Evolutionary conservation across 1,284 basidiomycete species (phyloP).

Genomic region (Vanrija sp.): DNA sequence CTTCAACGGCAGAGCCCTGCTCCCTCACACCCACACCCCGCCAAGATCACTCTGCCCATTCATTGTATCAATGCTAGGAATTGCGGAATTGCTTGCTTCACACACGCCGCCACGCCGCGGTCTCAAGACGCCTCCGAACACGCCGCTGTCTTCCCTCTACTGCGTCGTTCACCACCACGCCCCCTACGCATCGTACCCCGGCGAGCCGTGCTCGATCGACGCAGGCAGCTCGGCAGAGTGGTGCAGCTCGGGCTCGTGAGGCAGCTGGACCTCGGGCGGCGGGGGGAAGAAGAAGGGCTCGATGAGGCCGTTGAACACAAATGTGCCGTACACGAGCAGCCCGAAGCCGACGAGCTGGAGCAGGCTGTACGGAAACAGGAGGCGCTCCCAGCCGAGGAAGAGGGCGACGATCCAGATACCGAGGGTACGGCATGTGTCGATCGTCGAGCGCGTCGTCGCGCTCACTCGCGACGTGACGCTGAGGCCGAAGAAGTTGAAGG

Average conservation of each 20-base stretch:
- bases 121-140: too few relatives aligned
- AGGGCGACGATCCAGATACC: conserved; percentile 74
- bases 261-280: conserved; percentile 27
- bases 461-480: conserved; percentile 86
- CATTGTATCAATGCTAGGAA: too few relatives aligned
- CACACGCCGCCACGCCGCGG: too few relatives aligned
- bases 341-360: conserved; percentile 86
- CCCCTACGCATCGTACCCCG: conserved; percentile 30
- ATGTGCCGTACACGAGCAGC: conserved; percentile 66
- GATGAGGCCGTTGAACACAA: conserved; percentile 67
- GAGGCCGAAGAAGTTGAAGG: conserved; percentile 95
- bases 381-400: conserved; percentile 84
- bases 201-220: conserved; percentile 26
- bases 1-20: too few relatives aligned
- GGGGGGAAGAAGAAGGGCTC: conserved; percentile 58
- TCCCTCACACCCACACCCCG: too few relatives aligned
- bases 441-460: conserved; percentile 81
- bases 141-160: too few relatives aligned
- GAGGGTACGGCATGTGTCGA: conserved; percentile 93
- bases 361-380: conserved; percentile 75
- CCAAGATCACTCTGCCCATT: too few relatives aligned
- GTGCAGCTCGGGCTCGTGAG: conserved; percentile 25
- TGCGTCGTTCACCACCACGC: too few relatives aligned
- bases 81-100: too few relatives aligned
- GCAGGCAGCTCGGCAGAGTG: conserved; percentile 21